Conservation (phyloP, 2,329 filamentous ascomycete genomes). For the Colletotrichum navitas region DNA sequence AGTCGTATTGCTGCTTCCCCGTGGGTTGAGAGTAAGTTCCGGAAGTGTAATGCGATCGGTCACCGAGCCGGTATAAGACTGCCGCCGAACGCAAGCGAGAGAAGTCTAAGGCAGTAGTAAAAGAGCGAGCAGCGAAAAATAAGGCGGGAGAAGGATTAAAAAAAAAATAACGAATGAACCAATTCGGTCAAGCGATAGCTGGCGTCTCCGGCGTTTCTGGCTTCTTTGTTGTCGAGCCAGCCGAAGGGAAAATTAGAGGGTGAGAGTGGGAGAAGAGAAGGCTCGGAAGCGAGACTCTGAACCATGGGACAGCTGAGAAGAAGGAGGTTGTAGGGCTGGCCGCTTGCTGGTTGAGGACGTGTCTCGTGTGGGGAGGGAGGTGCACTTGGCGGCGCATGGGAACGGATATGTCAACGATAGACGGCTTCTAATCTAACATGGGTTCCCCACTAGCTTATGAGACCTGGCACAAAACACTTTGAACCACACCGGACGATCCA, state of each 20-base stretch:
- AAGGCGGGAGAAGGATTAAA: background rate
- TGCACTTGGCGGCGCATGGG: constrained; percentile 24
- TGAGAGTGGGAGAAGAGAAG: constrained; percentile 13
- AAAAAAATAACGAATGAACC: background rate
- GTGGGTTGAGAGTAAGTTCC: constrained; percentile 7
- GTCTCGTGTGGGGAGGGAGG: constrained; percentile 11
- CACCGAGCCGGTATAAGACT: constrained; percentile 10
- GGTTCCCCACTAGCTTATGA: constrained; percentile 4
- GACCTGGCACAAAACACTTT: background rate
- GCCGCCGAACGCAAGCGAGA: constrained; percentile 4
- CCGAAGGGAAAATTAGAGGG: constrained; percentile 6
- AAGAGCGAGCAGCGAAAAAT: background rate
- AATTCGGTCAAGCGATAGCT: constrained; percentile 17
- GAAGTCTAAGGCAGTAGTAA: background rate
- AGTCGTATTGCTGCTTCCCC: background rate
- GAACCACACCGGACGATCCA: constrained; percentile 10
- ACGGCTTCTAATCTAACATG: constrained; percentile 10
- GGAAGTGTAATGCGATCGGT: constrained; percentile 9
- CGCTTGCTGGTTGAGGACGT: constrained; percentile 8
- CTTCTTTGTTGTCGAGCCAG: constrained; percentile 26
- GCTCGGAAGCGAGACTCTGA: background rate
- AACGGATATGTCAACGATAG: constrained; percentile 5
- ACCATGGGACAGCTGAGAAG: constrained; percentile 34
- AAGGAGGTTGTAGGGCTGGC: constrained; percentile 32
- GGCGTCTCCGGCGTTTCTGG: constrained; percentile 10